Evolutionary conservation across 257 asterid genomes (phyloP), one percentile per base, ranked within the genome.

Genomic region (Pogostemon cablin): DNA sequence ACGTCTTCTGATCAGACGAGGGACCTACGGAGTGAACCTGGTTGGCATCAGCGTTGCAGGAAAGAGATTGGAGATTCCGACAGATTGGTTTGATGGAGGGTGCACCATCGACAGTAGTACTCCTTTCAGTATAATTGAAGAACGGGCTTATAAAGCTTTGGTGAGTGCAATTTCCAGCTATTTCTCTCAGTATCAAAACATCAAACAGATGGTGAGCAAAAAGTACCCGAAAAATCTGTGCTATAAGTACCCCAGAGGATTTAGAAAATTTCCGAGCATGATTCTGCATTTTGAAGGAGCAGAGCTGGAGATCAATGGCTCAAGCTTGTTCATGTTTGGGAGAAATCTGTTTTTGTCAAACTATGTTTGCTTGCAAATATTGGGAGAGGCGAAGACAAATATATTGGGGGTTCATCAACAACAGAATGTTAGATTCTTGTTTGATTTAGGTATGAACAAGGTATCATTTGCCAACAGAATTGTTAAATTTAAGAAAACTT

Each of bases 361-460:
- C 12, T 53, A 15, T 9, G 7, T 15, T 53, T 15, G 59, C 61
- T 56, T 49, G 62, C 67, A 53, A 3, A 5, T 73, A 37, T 35
- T 65, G 12, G 46, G 57, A 62, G 10, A 10, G 11, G 9, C 6
- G 17, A 3, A 7, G 3, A 6, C 48, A 17, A 55, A 65, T 3
- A 3, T 72, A 40, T 39, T 65, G 34, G 72, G 72, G 25, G 72
- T 48, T 55, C 65, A 73, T 56, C 72, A 73, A 40, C 71, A 64
- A 12, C 68, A 73, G 44, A 44, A 73, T 47, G 34, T 56, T 49
- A 65, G 64, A 63, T 17, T 60, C 3, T 20, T 71, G 1, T 48
- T 32, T 34, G 53, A 71, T 2, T 3, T 60, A 6, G 43, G 43
- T 20, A 52, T 39, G 25, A 15, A 32, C 2, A 62, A 72, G 5